phyloP scores from a whole-genome alignment of 2,329 filamentous ascomycete species.

The Pseudogymnoascus pannorum region DNA sequence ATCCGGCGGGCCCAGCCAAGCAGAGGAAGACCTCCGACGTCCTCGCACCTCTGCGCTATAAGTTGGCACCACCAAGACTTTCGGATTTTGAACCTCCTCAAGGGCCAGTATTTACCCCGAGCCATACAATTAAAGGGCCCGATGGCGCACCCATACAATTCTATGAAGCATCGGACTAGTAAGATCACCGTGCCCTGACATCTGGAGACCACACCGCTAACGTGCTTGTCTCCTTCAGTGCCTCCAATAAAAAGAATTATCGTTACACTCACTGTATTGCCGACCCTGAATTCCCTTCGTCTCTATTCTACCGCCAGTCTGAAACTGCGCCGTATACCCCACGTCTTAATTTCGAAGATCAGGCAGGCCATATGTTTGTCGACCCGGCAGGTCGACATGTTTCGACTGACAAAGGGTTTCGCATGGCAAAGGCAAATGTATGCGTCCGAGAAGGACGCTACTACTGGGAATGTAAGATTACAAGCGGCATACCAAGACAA shows the following conservation, averaged over 20 bases:
- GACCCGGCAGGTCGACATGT: constrained; percentile 67
- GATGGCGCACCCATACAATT: constrained; percentile 49
- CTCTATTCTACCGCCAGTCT: constrained; percentile 81
- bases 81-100: constrained; percentile 55
- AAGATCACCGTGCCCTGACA: constrained; percentile 26
- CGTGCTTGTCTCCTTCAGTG: constrained; percentile 31
- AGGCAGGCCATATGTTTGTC: constrained; percentile 77
- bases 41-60: constrained; percentile 51
- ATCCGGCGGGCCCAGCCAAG: constrained; percentile 36
- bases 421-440: constrained; percentile 85
- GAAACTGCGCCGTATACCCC: constrained; percentile 78
- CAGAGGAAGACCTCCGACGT: constrained; percentile 32
- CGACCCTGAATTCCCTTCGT: constrained; percentile 78
- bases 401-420: constrained; percentile 87
- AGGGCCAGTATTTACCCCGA: constrained; percentile 48
- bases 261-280: constrained; percentile 88
- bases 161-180: constrained; percentile 59
- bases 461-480: constrained; percentile 91
- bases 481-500: constrained; percentile 58
- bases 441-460: constrained; percentile 81
- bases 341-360: constrained; percentile 88
- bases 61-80: constrained; percentile 54
- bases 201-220: background rate
- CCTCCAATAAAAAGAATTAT: constrained; percentile 65
- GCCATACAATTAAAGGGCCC: constrained; percentile 45